These are phyloP conservation scores for Xanthoconium separans DNA, from an alignment of 1,284 basidiomycete species.

Conservation along the genomic window DNA sequence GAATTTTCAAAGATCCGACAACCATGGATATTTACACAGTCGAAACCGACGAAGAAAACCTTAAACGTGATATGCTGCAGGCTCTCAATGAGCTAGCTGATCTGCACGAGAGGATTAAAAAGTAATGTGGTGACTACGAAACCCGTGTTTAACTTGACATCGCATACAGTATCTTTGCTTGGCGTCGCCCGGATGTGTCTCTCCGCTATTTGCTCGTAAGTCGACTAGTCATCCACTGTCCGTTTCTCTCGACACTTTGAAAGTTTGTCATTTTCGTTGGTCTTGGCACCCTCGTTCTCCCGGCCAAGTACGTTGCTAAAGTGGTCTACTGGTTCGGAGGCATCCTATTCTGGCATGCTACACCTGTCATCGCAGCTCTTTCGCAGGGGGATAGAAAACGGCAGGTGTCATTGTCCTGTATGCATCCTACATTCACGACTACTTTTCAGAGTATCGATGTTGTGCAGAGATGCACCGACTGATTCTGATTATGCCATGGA, in stretches of 20 bases:
- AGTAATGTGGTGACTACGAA: conserved; percentile 41
- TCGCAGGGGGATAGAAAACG: conserved; percentile 45
- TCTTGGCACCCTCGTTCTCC: conserved; percentile 44
- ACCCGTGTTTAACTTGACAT: conserved; percentile 6
- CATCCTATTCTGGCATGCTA: conserved; percentile 61
- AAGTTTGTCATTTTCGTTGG: conserved; percentile 37
- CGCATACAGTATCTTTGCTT: conserved; percentile 54
- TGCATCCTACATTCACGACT: conserved; percentile 1
- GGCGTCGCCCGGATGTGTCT: conserved; percentile 56
- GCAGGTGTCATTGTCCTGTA: conserved; percentile 31
- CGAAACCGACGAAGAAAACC: conserved; percentile 32
- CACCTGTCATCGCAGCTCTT: conserved; percentile 54
- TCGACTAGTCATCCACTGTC: neutral
- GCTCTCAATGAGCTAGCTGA: conserved; percentile 51
- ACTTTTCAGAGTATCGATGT: conserved; percentile 42
- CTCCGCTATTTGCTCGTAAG: conserved; percentile 47
- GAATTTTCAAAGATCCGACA: neutral
- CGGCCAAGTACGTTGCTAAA: conserved; percentile 51
- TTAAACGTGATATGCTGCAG: conserved; percentile 44
- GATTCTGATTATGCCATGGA: conserved; percentile 71
- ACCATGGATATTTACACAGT: neutral
- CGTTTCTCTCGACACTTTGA: conserved; percentile 1
- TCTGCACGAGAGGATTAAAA: conserved; percentile 64
- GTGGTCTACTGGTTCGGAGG: conserved; percentile 46
- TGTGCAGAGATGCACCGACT: conserved; percentile 54